Base-by-base conservation (phyloP, 2,329 filamentous ascomycete species). In the Leptodontidium sp. region DNA sequence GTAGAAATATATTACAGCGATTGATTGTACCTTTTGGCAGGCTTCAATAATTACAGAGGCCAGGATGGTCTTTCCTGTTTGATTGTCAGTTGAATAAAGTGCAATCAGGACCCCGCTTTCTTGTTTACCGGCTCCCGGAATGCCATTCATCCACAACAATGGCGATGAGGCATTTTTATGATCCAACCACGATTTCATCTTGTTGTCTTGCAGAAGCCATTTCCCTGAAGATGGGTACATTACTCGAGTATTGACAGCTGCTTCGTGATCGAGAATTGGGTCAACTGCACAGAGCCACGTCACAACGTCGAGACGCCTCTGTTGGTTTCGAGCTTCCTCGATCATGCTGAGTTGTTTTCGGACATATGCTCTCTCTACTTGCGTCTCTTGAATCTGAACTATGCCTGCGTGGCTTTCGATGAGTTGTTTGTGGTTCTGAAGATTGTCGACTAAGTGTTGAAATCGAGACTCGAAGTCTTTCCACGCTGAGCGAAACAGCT, bases 111-210 rank as follows among this genome's bases (percentile, higher is more conserved):
- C 29, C 12, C 52, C n/a, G 12, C 24, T 17, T 1, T n/a, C 14
- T n/a, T n/a, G 11, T 49, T 21, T 73, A 80, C 81, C 80, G 58
- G 80, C 79, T 9, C 81, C 81, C 29, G 80, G 80, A 12, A 78
- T 81, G 2, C 81, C 81, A 68, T 77, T 79, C 1, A 83, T 65
- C 80, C 81, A 82, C 12, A 82, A 57, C 29, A 80, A 68, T 9
- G 78, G 77, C 4, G 71, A 45, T 3, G 64, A 65, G 47, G 68
- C 68, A 35, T 59, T 69, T n/a, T 57, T 65, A 17, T 71, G 66
- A 38, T 74, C 68, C 43, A 68, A 45, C 72, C 71, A 74, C 2
- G 29, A 38, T 45, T 70, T 70, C 15, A 73, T 61, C 21, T 61
- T 67, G 12, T 9, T 17, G 38, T 79, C 68, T 0, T 73, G 57